These are phyloP conservation scores for Rosa chinensis DNA, from an alignment of 306 rosid species.

Conservation along the genomic window DNA sequence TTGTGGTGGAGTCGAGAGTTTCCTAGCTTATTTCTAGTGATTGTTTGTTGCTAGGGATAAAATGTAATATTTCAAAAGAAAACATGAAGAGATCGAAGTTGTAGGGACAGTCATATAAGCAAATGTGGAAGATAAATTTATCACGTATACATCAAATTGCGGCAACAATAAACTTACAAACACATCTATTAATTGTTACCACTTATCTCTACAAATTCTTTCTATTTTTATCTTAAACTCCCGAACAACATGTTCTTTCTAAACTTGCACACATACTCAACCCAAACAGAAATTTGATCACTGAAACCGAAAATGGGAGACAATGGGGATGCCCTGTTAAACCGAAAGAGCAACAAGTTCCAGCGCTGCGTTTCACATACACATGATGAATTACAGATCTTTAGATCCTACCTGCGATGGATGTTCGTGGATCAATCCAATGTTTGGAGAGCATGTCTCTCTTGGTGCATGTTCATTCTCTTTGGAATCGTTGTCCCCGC, in stretches of 20 bases:
- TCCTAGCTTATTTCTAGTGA: no score
- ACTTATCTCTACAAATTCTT: background rate
- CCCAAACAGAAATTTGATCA: background rate
- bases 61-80: no score
- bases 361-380: constrained; percentile 48
- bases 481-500: constrained; percentile 59
- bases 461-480: constrained; percentile 66
- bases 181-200: background rate
- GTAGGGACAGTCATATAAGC: no score
- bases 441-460: constrained; percentile 48
- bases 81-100: no score
- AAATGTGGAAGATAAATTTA: no score
- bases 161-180: background rate
- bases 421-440: constrained; percentile 90
- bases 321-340: constrained; percentile 35
- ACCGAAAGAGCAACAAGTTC: constrained; percentile 18
- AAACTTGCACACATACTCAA: background rate
- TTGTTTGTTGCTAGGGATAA: no score
- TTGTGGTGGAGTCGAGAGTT: no score
- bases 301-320: constrained; percentile 21
- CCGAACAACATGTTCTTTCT: background rate
- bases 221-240: background rate
- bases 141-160: background rate
- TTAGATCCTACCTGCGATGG: constrained; percentile 77
- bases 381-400: constrained; percentile 68